A percentile compares a stretch with the other conserved stretches of the same genome.
These are phyloP conservation scores for Climacium dendroides DNA, from an alignment of 225 moss, liverwort and hornwort genomes.

Conservation along the genomic window DNA sequence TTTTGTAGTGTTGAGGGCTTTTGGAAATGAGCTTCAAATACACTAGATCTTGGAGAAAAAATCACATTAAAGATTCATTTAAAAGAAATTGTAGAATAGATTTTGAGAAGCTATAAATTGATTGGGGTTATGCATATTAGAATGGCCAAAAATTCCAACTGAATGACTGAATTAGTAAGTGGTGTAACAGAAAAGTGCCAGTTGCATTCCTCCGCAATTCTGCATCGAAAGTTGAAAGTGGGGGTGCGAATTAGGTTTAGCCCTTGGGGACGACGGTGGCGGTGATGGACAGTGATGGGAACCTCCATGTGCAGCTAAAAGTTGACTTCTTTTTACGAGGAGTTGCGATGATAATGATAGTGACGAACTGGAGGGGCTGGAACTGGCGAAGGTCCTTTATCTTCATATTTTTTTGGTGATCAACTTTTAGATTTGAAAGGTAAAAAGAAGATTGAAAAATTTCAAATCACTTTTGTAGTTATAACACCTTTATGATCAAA, in stretches of 20 bases:
- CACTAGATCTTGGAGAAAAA: too few species aligned
- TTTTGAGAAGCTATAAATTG: too few species aligned
- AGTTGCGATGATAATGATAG: neutral
- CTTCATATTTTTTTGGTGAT: too few species aligned
- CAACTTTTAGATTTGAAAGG: too few species aligned
- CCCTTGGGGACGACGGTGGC: neutral
- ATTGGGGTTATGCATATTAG: too few species aligned
- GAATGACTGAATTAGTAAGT: neutral
- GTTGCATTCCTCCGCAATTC: neutral
- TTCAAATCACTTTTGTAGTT: too few species aligned
- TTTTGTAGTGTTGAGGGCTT: too few species aligned
- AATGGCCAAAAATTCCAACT: neutral
- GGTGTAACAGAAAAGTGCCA: neutral
- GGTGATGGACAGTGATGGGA: neutral
- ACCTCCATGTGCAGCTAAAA: neutral
- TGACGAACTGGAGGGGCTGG: neutral
- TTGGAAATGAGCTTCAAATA: too few species aligned
- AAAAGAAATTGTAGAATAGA: too few species aligned
- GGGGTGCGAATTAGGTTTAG: neutral
- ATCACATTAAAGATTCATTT: too few species aligned
- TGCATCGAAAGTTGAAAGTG: neutral
- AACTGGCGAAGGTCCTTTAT: neutral
- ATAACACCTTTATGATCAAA: too few species aligned
- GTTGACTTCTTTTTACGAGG: neutral
- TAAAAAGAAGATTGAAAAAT: too few species aligned